These are phyloP conservation scores for Sisymbrium altissimum DNA, from an alignment of 345 rosid species.

Conservation along the genomic window DNA sequence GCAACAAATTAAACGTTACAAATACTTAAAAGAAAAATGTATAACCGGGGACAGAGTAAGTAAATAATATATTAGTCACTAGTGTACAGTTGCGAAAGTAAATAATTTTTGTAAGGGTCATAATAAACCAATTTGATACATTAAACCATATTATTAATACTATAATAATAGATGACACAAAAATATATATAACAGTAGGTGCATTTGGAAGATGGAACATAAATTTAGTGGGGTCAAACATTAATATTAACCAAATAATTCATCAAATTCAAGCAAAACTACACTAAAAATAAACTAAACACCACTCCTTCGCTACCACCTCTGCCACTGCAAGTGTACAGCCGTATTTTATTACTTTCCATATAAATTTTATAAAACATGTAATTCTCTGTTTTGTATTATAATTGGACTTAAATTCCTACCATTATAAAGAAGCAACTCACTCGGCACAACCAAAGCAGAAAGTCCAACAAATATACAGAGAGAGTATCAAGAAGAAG, in stretches of 20 bases:
- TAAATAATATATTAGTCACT: neutral
- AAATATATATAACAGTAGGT: too few relatives aligned
- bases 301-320: too few relatives aligned
- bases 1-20: neutral
- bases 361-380: neutral
- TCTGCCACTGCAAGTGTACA: too few relatives aligned
- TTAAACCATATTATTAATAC: too few relatives aligned
- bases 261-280: too few relatives aligned
- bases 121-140: too few relatives aligned
- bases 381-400: neutral
- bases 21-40: neutral
- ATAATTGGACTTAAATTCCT: neutral
- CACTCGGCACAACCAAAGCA: neutral
- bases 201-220: too few relatives aligned
- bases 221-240: too few relatives aligned
- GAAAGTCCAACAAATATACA: conserved; percentile 1
- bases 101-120: too few relatives aligned
- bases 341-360: neutral
- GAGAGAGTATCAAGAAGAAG: neutral
- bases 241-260: too few relatives aligned
- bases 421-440: conserved; percentile 25
- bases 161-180: too few relatives aligned
- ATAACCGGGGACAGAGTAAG: neutral
- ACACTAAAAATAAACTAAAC: too few relatives aligned
- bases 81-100: neutral